A percentile compares a stretch with the other conserved stretches of the same genome.
Conservation (phyloP, 257 asterid species). For the Gynochthodes officinalis region DNA sequence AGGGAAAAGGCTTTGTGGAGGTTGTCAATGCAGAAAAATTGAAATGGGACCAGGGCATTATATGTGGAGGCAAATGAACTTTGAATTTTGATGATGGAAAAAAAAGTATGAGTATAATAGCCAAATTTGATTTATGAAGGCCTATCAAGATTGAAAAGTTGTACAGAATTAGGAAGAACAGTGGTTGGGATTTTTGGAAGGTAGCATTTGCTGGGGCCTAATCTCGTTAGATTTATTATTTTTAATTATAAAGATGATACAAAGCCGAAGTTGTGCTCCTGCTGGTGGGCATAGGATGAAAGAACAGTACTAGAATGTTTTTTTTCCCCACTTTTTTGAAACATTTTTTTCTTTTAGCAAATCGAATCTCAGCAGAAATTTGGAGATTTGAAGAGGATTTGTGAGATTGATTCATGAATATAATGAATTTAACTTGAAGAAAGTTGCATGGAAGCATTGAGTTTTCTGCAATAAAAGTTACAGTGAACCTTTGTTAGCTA, state of each 20-base stretch:
- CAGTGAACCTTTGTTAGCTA: no score
- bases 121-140: no score
- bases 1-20: conserved; percentile 2
- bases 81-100: not conserved
- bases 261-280: not conserved
- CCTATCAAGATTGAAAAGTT: not conserved
- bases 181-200: conserved; percentile 4
- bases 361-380: no score
- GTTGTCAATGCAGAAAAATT: not conserved
- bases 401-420: no score
- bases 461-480: no score
- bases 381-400: no score
- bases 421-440: no score
- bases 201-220: not conserved
- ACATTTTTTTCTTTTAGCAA: no score
- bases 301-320: no score
- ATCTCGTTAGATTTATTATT: not conserved
- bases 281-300: not conserved
- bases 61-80: conserved; percentile 17
- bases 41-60: conserved; percentile 18
- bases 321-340: no score
- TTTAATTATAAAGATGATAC: not conserved
- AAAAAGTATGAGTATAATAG: no score
- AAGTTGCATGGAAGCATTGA: no score
- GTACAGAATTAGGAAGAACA: not conserved